Base-by-base conservation (phyloP, 2,329 filamentous ascomycete genomes). In the Penicillium corylophilum region DNA sequence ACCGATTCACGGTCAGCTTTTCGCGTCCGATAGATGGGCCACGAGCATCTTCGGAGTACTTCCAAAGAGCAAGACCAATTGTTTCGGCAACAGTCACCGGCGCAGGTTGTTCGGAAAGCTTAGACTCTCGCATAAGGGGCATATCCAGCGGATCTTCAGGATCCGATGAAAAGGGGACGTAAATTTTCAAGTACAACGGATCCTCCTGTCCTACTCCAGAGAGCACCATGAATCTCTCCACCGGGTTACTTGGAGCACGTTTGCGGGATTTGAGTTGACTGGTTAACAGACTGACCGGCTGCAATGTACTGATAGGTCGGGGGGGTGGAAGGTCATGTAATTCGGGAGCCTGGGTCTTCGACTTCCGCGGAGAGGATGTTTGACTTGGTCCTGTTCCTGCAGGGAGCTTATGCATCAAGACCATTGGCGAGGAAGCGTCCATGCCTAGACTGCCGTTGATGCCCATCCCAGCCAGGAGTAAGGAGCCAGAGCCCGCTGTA, bases 161-260 rank as follows among this genome's bases (percentile, higher is more conserved):
- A 23, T 80, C 76, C 2, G 77, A 72, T 1, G 82, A 83, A 57
- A 82, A 85, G 0, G 84, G 82, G 15, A 78, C 76, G 61, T 84
- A 86, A 15, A 87, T 79, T 62, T 82, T 85, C 66, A 87, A 79
- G 67, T 84, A 84, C 10, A 87, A 68, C 2, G 83, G 81, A 52
- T 80, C 82, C 5, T 74, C 76, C 53, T 83, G 79, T n/a, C 81
- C 82, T 58, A 82, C 82, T 10, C 82, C 84, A 51, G 80, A 84
- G 18, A 85, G 73, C 5, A 77, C 74, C 4, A 81, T 82, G 63
- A 84, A 87, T 31, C 77, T 76, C 60, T 85, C 82, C 16, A 85
- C 73, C 1, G 83, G 83, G 61, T 85, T 84, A n/a, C 77, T 79
- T 9, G 80, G 80, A 40, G 78, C 80, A 43, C 78, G 72, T 53